Conservation (phyloP, 176 grass and related monocot genomes). For the Carex kokanica region DNA sequence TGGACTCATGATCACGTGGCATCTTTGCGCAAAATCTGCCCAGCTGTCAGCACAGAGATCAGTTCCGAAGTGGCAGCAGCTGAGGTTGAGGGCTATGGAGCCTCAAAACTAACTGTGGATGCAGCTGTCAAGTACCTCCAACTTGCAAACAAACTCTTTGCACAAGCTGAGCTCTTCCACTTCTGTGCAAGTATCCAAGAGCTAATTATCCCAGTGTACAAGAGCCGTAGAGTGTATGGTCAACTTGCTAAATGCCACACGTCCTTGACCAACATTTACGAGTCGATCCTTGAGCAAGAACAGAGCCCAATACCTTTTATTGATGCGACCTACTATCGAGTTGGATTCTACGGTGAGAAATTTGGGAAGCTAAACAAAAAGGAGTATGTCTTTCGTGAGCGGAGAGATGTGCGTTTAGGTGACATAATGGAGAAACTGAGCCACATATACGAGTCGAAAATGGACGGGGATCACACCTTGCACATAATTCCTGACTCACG, state of each 20-base stretch:
- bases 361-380: slow-evolving; percentile 88
- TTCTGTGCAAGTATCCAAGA: slow-evolving; percentile 93
- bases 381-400: slow-evolving; percentile 87
- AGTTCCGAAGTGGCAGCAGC: slow-evolving; percentile 74
- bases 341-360: slow-evolving; percentile 90
- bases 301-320: slow-evolving; percentile 94
- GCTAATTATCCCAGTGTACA: slow-evolving; percentile 96
- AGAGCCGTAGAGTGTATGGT: slow-evolving; percentile 86
- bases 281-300: slow-evolving; percentile 96
- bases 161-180: slow-evolving; percentile 92
- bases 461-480: slow-evolving; percentile 82
- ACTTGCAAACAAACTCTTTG: slow-evolving; percentile 85
- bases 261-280: slow-evolving; percentile 83
- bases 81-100: slow-evolving; percentile 98
- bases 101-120: slow-evolving; percentile 92
- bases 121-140: slow-evolving; percentile 98
- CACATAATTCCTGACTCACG: slow-evolving; percentile 98
- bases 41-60: slow-evolving; percentile 72
- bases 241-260: slow-evolving; percentile 96
- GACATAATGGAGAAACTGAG: slow-evolving; percentile 99
- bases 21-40: slow-evolving; percentile 86
- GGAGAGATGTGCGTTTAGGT: slow-evolving; percentile 87
- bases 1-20: slow-evolving; percentile 88
- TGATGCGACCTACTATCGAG: slow-evolving; percentile 95
- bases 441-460: slow-evolving; percentile 85